These are phyloP conservation scores for Coelastrella sp. DNA, from an alignment of 139 green algal species.

Conservation along the genomic window DNA sequence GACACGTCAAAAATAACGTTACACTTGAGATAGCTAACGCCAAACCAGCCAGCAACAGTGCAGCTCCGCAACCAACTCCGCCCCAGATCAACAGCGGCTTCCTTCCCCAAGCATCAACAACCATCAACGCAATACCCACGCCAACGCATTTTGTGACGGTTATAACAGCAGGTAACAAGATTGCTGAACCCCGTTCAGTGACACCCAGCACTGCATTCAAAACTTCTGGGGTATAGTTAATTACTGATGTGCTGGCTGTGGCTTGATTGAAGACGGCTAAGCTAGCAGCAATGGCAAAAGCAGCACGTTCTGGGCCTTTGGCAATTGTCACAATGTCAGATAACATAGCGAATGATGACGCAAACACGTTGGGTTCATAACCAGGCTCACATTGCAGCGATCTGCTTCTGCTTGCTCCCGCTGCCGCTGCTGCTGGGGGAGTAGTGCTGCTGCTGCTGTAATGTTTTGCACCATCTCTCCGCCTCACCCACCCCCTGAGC, in stretches of 20 bases:
- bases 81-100: constrained; percentile 82
- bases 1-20: constrained; percentile 54
- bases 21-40: constrained; percentile 48
- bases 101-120: constrained; percentile 79
- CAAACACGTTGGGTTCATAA: constrained; percentile 57
- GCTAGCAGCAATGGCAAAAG: constrained; percentile 69
- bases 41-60: constrained; percentile 51
- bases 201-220: constrained; percentile 40
- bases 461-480: not conserved
- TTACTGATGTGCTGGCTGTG: constrained; percentile 70
- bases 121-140: constrained; percentile 60
- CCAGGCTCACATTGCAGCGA: constrained; percentile 48
- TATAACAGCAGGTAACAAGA: constrained; percentile 66
- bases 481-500: not conserved
- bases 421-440: not conserved
- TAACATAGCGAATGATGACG: constrained; percentile 65
- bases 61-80: constrained; percentile 49
- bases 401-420: constrained; percentile 22
- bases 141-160: constrained; percentile 70
- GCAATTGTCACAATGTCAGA: constrained; percentile 67
- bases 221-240: constrained; percentile 87
- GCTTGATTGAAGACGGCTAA: constrained; percentile 86
- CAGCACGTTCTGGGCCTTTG: constrained; percentile 64
- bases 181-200: not conserved
- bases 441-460: not conserved